Evolutionary conservation across 768 basidiomycete genomes (phyloP), one percentile per base, ranked within the genome.

Genomic region (Lentinus tigrinus): DNA sequence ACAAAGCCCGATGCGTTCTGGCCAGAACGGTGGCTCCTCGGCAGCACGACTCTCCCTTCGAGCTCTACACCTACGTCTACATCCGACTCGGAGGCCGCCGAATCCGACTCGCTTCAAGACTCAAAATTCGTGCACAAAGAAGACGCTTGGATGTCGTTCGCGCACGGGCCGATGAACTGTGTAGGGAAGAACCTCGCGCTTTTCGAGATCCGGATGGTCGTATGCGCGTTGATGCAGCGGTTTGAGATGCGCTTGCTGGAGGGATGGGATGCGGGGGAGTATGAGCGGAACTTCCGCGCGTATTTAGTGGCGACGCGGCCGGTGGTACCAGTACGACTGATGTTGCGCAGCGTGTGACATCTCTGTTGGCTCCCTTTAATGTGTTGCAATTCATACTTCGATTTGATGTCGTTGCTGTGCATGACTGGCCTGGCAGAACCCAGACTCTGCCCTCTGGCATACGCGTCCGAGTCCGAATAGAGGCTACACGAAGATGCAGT

Each of bases 121-220:
- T 9, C 48, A 31, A 31, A 16, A 4, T 24, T 62, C 44, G 54
- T 66, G 46, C 57, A 63, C 51, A 70, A 76, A 56, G 19, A 61
- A 14, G 47, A 51, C 50, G 76, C 69, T 10, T 79, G 74, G 67
- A 70, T 75, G 34, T 76, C 79, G 3, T 78, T 78, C 62, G 77
- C 77, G 21, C 66, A 69, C 36, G 82, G 83, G 0, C 80, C 80
- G 13, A 74, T 76, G 14, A 79, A 80, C 60, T 84, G 83, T 61
- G 76, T 74, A 8, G 82, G 81, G 17, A 76, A 74, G 60, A 63
- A 77, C 67, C 69, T 80, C 21, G 80, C 79, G 47, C 64, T 74
- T 60, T 65, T 68, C 42, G 74, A 76, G 58, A 57, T 77, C 62
- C 71, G 71, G 48, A 67, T 60, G 43, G 61, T 76, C 38, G 39